Conservation (phyloP, 495 filamentous ascomycete species). For the Lindgomyces ingoldianus region DNA sequence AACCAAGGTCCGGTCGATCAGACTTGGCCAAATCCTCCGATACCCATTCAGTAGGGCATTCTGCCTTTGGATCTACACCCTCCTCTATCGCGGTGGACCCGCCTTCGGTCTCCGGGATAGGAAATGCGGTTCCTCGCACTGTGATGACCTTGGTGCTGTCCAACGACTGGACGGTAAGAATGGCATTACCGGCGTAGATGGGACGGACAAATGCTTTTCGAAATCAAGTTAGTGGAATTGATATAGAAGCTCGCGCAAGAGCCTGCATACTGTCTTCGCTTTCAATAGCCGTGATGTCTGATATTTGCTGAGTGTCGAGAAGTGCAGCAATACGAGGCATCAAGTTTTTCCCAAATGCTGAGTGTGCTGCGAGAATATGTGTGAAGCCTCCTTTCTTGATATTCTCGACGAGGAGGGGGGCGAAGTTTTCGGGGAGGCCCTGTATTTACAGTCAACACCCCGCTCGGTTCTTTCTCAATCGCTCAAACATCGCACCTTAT, state of each 20-base stretch:
- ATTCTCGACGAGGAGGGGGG: constrained; percentile 90
- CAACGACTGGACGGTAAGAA: constrained; percentile 90
- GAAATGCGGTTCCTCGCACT: constrained; percentile 88
- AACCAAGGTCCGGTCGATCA: constrained; percentile 92
- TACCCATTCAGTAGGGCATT: constrained; percentile 78
- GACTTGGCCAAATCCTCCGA: constrained; percentile 91
- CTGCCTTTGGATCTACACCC: constrained; percentile 71
- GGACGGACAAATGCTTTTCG: constrained; percentile 82
- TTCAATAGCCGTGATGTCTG: constrained; percentile 84
- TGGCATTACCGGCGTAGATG: constrained; percentile 96
- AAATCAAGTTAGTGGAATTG: constrained; percentile 1
- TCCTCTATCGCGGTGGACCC: constrained; percentile 62
- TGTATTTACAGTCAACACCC: constrained; percentile 41
- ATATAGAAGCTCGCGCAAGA: background rate
- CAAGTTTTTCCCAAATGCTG: constrained; percentile 94
- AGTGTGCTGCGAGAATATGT: constrained; percentile 86
- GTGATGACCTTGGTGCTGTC: constrained; percentile 88
- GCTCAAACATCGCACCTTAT: constrained; percentile 68
- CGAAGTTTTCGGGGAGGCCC: constrained; percentile 92
- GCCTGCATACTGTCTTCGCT: constrained; percentile 73
- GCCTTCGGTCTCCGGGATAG: constrained; percentile 55
- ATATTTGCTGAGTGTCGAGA: constrained; percentile 88
- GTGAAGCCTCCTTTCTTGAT: constrained; percentile 92
- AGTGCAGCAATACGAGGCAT: constrained; percentile 95
- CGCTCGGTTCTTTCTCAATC: background rate